Percentiles rank a stretch among this genome's conserved stretches.
Evolutionary conservation across 2,329 filamentous ascomycete species (phyloP).

Genomic region (Fusarium pseudonygamai): DNA sequence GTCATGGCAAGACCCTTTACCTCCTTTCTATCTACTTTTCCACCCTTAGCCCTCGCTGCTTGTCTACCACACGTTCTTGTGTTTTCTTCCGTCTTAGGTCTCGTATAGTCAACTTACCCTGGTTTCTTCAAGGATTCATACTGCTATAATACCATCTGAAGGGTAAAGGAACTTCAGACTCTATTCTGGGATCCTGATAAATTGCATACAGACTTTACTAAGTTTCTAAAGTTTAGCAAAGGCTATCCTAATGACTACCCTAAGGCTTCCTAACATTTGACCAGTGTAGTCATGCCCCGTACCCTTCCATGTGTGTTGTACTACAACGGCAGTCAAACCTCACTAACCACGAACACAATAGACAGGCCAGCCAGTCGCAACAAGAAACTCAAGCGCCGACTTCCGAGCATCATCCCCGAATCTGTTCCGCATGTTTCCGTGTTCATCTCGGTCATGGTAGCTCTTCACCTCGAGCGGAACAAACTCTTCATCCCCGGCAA

Average conservation of each 20-base stretch:
- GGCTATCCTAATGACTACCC: not conserved
- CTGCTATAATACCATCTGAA: no score
- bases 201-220: accelerated
- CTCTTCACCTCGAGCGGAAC: not conserved
- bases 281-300: not conserved
- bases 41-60: no score
- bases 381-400: not conserved
- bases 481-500: not conserved
- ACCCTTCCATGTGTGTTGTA: not conserved
- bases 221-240: no score
- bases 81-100: no score
- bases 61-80: no score
- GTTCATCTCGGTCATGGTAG: accelerated
- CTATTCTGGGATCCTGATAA: not conserved
- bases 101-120: no score
- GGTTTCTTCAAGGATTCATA: no score
- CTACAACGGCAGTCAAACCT: no score
- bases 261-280: accelerated
- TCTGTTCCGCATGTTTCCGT: not conserved
- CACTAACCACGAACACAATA: not conserved
- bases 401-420: not conserved
- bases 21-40: no score
- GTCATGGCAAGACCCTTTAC: no score
- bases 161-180: not conserved
- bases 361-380: not conserved